Percentiles rank a stretch among this genome's conserved stretches.
Conservation (phyloP, 2,329 filamentous ascomycete genomes). For the Aspergillus texensis region DNA sequence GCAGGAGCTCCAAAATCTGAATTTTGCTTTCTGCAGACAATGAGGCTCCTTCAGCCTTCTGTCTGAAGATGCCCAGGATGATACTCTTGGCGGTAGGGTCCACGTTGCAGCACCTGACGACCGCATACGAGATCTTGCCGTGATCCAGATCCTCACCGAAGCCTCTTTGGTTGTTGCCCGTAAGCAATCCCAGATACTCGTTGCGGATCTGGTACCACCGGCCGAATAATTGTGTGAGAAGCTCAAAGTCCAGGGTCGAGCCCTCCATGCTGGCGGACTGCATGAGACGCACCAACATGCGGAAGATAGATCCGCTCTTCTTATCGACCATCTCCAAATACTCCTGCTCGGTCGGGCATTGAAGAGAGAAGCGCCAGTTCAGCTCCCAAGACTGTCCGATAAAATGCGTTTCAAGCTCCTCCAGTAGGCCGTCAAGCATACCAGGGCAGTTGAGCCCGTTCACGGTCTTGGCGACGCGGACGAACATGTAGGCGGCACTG, state of each 20-base stretch:
- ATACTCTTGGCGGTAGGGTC: constrained; percentile 8
- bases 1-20: constrained; percentile 15
- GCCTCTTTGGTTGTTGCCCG: constrained; percentile 19
- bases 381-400: constrained; percentile 26
- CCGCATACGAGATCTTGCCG: constrained; percentile 41
- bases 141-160: constrained; percentile 46
- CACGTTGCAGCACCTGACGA: constrained; percentile 28
- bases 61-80: constrained; percentile 18
- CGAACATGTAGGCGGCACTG: constrained; percentile 34
- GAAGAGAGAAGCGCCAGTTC: constrained; percentile 20
- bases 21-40: constrained; percentile 13
- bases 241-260: constrained; percentile 16
- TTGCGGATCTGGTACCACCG: constrained; percentile 30
- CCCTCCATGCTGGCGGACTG: constrained; percentile 13
- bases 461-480: constrained; percentile 25
- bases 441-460: constrained; percentile 17
- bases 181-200: constrained; percentile 27
- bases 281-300: constrained; percentile 25
- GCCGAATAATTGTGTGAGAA: constrained; percentile 20
- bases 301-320: constrained; percentile 28
- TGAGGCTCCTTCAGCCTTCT: constrained; percentile 9
- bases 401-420: constrained; percentile 20
- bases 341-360: constrained; percentile 25
- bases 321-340: constrained; percentile 31
- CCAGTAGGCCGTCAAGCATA: constrained; percentile 26